These are phyloP conservation scores for Paecilomyces formosus DNA, from an alignment of 2,329 filamentous ascomycete species.

Conservation along the genomic window DNA sequence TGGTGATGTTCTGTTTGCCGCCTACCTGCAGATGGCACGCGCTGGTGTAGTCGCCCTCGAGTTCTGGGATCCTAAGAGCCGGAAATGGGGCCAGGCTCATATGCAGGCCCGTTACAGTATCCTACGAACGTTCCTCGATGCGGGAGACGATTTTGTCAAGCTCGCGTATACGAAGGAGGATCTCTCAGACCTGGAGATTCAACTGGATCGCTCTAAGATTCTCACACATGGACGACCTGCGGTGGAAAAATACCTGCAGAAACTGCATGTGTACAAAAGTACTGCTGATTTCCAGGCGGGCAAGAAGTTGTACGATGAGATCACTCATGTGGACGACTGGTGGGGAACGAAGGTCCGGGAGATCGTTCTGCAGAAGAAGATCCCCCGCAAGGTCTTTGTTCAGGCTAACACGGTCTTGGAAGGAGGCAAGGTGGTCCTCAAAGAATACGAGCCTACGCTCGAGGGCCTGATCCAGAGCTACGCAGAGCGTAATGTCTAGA, in stretches of 20 bases:
- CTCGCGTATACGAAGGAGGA: conserved; percentile 68
- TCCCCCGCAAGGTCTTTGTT: conserved; percentile 68
- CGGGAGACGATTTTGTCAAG: conserved; percentile 79
- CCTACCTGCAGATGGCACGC: conserved; percentile 88
- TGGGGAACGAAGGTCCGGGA: conserved; percentile 72
- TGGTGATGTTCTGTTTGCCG: conserved; percentile 78
- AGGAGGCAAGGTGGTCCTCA: conserved; percentile 64
- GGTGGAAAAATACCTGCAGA: conserved; percentile 80
- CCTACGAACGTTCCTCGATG: conserved; percentile 66
- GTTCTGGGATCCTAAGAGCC: conserved; percentile 85
- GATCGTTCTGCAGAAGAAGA: conserved; percentile 53
- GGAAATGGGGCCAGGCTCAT: conserved; percentile 89
- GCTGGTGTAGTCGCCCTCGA: conserved; percentile 85
- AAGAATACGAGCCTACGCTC: conserved; percentile 76
- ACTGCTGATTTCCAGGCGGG: conserved; percentile 76
- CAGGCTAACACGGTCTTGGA: conserved; percentile 78
- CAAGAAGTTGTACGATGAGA: conserved; percentile 71
- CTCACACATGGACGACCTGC: conserved; percentile 73
- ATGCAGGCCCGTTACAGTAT: conserved; percentile 90
- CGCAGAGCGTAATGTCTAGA: conserved; percentile 49
- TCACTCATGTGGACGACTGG: conserved; percentile 77
- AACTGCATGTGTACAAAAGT: conserved; percentile 85
- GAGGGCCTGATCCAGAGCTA: conserved; percentile 81
- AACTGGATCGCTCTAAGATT: conserved; percentile 79
- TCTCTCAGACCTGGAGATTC: conserved; percentile 73